Conservation (phyloP, 2,329 filamentous ascomycete species). For the Colletotrichum sp. region DNA sequence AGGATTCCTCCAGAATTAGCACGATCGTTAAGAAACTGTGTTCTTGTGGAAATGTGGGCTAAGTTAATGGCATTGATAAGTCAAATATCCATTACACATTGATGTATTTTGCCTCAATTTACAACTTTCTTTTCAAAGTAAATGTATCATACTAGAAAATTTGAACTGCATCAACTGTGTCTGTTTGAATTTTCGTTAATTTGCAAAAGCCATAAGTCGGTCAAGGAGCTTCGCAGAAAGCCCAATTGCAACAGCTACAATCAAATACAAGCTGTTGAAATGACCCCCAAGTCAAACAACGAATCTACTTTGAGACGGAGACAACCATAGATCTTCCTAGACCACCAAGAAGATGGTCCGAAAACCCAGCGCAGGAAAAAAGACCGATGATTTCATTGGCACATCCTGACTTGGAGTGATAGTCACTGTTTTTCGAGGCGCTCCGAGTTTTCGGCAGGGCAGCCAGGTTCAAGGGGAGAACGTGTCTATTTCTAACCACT, state of each 20-base stretch:
- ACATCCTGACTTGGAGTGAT: neutral
- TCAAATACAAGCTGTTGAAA: neutral
- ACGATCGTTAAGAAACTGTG: neutral
- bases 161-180: neutral
- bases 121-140: accelerated
- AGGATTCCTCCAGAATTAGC: neutral
- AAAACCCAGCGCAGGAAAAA: neutral
- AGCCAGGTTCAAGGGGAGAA: neutral
- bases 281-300: neutral
- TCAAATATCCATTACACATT: neutral
- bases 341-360: neutral
- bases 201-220: neutral
- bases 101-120: accelerated
- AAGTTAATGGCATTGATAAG: neutral
- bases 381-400: neutral
- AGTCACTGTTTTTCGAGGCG: neutral
- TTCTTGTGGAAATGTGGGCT: neutral
- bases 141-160: accelerated
- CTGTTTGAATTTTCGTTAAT: accelerated
- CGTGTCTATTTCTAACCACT: neutral
- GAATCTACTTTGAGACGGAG: neutral
- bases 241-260: neutral
- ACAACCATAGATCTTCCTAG: neutral
- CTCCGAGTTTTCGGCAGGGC: neutral
- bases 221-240: neutral